Evolutionary conservation across 2,329 filamentous ascomycete genomes (phyloP).

Genomic region (Colletotrichum australisinense): DNA sequence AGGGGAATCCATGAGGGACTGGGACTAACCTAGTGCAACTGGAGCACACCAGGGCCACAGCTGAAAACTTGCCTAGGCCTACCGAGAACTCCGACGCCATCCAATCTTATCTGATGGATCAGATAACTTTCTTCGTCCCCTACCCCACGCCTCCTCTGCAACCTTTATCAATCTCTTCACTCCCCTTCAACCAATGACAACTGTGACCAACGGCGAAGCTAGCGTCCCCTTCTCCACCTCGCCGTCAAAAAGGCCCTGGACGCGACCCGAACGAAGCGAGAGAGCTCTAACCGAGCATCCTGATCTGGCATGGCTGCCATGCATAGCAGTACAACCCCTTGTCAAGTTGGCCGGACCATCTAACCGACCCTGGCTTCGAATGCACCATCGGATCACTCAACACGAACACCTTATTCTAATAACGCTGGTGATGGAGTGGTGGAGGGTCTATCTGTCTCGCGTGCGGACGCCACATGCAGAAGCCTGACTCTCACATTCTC

Average conservation of each 20-base stretch:
- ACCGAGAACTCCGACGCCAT: neutral
- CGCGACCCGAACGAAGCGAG: neutral
- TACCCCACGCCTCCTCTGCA: slow-evolving; percentile 2
- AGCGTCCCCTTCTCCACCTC: slow-evolving; percentile 4
- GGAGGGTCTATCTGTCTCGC: neutral
- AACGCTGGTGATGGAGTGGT: neutral
- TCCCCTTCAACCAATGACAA: neutral
- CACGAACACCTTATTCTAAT: slow-evolving; percentile 19
- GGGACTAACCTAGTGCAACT: neutral
- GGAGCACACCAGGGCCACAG: neutral
- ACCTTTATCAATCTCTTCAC: slow-evolving; percentile 24
- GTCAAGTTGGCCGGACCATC: slow-evolving; percentile 5
- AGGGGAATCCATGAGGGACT: neutral
- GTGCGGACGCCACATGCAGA: slow-evolving; percentile 1
- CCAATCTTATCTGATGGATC: slow-evolving; percentile 35
- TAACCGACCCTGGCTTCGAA: slow-evolving; percentile 9
- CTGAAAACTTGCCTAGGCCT: slow-evolving; percentile 15
- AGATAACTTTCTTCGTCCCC: slow-evolving; percentile 13
- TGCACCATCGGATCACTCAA: slow-evolving; percentile 12
- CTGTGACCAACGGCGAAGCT: neutral
- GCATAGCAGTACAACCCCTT: neutral
- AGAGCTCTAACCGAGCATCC: slow-evolving; percentile 23
- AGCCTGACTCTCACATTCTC: slow-evolving; percentile 3
- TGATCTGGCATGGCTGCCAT: slow-evolving; percentile 3
- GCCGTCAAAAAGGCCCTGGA: slow-evolving; percentile 18